Conservation (phyloP, 306 rosid species). For the Cicer chorassanicum region DNA sequence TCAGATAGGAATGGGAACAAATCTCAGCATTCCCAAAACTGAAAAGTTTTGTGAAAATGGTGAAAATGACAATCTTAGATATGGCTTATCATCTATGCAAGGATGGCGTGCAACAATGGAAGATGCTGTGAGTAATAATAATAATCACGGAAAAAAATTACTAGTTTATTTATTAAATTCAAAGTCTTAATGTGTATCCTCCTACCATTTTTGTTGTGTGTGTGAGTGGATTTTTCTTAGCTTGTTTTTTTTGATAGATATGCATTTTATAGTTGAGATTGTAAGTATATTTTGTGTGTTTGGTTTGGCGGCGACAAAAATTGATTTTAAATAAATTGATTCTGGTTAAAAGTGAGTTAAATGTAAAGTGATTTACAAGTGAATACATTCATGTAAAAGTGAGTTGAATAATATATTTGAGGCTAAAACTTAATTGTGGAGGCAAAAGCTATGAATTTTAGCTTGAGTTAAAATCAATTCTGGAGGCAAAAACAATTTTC, state of each 20-base stretch:
- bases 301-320: no score
- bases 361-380: no score
- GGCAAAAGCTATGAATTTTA: no score
- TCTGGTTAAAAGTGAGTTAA: no score
- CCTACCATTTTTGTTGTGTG: background rate
- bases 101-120: conserved; percentile 99
- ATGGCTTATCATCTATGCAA: conserved; percentile 96
- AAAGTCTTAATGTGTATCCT: background rate
- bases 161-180: conserved; percentile 25
- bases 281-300: background rate
- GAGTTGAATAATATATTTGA: no score
- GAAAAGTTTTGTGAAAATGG: conserved; percentile 89
- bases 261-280: background rate
- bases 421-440: no score
- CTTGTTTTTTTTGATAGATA: conserved; percentile 8
- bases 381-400: no score
- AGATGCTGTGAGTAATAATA: conserved; percentile 83
- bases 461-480: no score
- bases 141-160: conserved; percentile 10
- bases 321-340: no score
- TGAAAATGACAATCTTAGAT: conserved; percentile 67
- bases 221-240: background rate
- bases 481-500: no score
- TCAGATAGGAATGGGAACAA: conserved; percentile 69
- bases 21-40: conserved; percentile 87